phyloP scores from a whole-genome alignment of 2,329 filamentous ascomycete species.

The Apiospora saccharicola region DNA sequence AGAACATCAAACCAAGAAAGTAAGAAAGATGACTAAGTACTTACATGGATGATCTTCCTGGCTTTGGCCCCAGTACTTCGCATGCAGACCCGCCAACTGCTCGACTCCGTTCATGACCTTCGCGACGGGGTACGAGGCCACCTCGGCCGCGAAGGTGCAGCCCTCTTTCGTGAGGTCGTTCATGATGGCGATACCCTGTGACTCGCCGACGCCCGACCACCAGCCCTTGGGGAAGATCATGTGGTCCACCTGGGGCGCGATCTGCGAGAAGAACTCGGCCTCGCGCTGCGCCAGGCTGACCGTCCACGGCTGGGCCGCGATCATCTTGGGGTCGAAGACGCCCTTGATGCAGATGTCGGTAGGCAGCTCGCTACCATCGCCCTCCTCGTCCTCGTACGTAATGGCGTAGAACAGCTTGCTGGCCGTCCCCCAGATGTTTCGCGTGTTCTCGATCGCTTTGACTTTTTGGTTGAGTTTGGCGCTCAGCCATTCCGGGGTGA shows the following conservation, averaged over 20 bases:
- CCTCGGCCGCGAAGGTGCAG: slow-evolving; percentile 45
- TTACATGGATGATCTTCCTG: slow-evolving; percentile 38
- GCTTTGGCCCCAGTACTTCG: slow-evolving; percentile 46
- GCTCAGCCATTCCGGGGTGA: slow-evolving; percentile 39
- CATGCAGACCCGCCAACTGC: slow-evolving; percentile 50
- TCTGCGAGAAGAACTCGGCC: slow-evolving; percentile 46
- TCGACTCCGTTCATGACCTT: slow-evolving; percentile 46
- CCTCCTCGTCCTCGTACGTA: slow-evolving; percentile 33
- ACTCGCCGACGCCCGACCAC: slow-evolving; percentile 45
- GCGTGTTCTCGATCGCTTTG: slow-evolving; percentile 34
- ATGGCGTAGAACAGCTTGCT: slow-evolving; percentile 41
- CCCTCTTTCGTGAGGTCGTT: slow-evolving; percentile 43
- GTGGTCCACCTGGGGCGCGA: slow-evolving; percentile 43
- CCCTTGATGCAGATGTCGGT: slow-evolving; percentile 47
- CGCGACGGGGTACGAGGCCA: slow-evolving; percentile 41
- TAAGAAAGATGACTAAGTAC: background rate
- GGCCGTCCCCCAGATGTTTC: slow-evolving; percentile 37
- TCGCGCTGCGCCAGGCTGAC: slow-evolving; percentile 44
- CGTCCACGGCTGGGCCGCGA: slow-evolving; percentile 43
- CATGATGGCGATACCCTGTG: slow-evolving; percentile 49
- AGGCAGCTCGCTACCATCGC: slow-evolving; percentile 29
- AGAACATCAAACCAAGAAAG: background rate
- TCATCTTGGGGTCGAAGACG: slow-evolving; percentile 46
- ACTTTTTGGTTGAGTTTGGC: slow-evolving; percentile 39
- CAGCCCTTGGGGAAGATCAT: slow-evolving; percentile 46